Percentiles rank a stretch among this genome's conserved stretches.
Conservation (phyloP, 495 filamentous ascomycete genomes). For the Penicillium egyptiacum region DNA sequence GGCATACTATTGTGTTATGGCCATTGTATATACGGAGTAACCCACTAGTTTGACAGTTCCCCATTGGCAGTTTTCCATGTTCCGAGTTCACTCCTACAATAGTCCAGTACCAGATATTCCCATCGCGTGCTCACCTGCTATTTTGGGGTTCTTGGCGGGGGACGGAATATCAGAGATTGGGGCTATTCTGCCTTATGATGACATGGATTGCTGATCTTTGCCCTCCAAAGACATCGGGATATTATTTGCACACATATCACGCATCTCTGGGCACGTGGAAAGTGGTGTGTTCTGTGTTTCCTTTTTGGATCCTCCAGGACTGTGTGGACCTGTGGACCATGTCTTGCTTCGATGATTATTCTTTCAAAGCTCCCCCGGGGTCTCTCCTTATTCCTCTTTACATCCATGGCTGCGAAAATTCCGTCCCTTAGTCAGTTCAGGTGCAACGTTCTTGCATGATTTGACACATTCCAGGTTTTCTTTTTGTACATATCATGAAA, state of each 20-base stretch:
- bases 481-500: slow-evolving; percentile 5
- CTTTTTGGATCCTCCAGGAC: neutral
- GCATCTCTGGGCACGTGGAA: neutral
- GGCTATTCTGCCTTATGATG: neutral
- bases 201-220: neutral
- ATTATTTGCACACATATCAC: neutral
- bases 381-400: too few species aligned
- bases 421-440: neutral
- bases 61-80: too few species aligned
- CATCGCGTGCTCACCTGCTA: slow-evolving; percentile 2
- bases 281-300: neutral
- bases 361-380: too few species aligned
- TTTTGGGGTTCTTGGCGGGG: neutral
- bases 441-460: neutral
- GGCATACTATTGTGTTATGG: too few species aligned
- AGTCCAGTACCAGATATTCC: too few species aligned
- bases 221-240: neutral
- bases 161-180: neutral
- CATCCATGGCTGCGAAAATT: neutral
- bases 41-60: too few species aligned
- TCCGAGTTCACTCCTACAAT: too few species aligned
- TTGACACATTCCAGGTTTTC: neutral
- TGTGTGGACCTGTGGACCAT: too few species aligned
- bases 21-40: too few species aligned
- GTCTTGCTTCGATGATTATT: too few species aligned